Conservation (phyloP, 306 rosid genomes). For the Vachellia pachyceras region DNA sequence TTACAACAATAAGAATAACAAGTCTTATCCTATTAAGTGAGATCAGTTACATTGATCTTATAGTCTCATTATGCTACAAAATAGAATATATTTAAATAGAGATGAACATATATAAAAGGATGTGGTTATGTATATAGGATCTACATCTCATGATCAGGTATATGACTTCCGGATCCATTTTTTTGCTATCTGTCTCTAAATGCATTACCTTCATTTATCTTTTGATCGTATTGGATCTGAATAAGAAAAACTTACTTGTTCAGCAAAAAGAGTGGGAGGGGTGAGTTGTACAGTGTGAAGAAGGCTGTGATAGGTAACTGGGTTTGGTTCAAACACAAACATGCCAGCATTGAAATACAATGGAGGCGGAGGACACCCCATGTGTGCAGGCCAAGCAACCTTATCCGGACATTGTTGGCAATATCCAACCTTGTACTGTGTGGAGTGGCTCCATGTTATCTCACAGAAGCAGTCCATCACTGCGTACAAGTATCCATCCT, state of each 20-base stretch:
- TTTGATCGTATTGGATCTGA: neutral
- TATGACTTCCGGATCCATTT: no score
- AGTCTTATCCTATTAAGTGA: no score
- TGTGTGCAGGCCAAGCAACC: slow-evolving; percentile 58
- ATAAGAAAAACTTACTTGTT: slow-evolving; percentile 50
- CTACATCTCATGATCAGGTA: no score
- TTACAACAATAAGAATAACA: no score
- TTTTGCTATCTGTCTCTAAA: neutral
- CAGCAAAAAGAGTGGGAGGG: slow-evolving; percentile 64
- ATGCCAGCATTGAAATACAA: slow-evolving; percentile 74
- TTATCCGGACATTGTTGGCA: slow-evolving; percentile 71
- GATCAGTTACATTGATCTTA: no score
- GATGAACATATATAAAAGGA: neutral
- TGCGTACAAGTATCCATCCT: slow-evolving; percentile 61
- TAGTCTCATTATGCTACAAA: no score
- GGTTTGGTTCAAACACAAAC: slow-evolving; percentile 67
- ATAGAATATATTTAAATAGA: neutral
- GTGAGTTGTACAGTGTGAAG: slow-evolving; percentile 53
- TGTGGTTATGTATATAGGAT: neutral
- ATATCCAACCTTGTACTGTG: slow-evolving; percentile 59
- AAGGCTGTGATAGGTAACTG: slow-evolving; percentile 46
- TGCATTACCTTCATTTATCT: neutral
- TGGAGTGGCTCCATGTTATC: slow-evolving; percentile 64
- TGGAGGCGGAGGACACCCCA: slow-evolving; percentile 60
- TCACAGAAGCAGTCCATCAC: slow-evolving; percentile 77